Base-by-base conservation (phyloP, 768 basidiomycete species). In the Auricularia auricula-judae region DNA sequence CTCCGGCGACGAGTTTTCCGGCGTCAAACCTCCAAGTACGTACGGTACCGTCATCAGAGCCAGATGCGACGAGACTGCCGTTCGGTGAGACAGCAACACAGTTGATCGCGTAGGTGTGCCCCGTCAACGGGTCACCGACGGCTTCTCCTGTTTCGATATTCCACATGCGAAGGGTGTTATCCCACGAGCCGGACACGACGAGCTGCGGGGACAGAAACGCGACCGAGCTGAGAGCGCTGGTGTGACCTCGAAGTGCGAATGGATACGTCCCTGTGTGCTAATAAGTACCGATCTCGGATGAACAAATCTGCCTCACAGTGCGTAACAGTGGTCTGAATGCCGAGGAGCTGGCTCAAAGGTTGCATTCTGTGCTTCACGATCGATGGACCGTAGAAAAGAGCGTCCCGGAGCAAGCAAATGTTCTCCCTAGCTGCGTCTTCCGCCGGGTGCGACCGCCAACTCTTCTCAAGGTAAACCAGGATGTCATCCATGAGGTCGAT, bases 1-100 rank as follows among this genome's bases (percentile, higher is more conserved):
- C 39, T 12, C 8, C 47, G 47, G 4, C 11, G 21, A 51, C 16
- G 8, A 18, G 11, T 66, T 3, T 18, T 16, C 66, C 67, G 29
- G 39, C 64, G 44, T 14, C 60, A 29, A 64, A 44, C 34, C 67
- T 62, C 62, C 66, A 69, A 36, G 69, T 33, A 33, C 47, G 63
- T 36, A 67, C 39, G 34, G 62, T 53, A 33, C 53, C 4, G 66
- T 70, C 65, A n/a, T 18, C 23, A 36, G 21, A 66, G 8, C 63
- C 62, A 66, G 68, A 18, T 62, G 66, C 1, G 70, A 71, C 65
- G 69, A 74, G 3, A 65, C 61, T 10, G 70, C 64, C 3, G 67
- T 62, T 23, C 7, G 39, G 8, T 65, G 63, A 42, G n/a, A 66
- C 62, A 4, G 65, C 44, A 16, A 66, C 53, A 11, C 62, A 66